phyloP scores from a whole-genome alignment of 805 yeast species.

The Candida glaebosa region DNA sequence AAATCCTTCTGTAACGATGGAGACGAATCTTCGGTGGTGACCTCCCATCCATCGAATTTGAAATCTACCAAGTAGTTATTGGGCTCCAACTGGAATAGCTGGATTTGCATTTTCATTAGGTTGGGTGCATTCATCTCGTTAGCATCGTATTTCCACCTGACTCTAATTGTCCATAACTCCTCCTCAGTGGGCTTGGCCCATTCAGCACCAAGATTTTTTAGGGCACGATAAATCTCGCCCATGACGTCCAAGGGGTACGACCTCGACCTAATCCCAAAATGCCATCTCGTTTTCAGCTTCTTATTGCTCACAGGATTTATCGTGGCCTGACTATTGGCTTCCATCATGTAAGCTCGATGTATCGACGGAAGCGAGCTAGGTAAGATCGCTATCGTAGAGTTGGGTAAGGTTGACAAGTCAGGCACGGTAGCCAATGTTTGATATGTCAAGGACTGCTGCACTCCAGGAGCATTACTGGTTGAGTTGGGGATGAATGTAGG shows the following conservation, averaged over 20 bases:
- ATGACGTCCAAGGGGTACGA: slow-evolving; percentile 96
- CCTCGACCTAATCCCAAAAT: slow-evolving; percentile 93
- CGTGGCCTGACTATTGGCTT: slow-evolving; percentile 22
- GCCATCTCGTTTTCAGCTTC: slow-evolving; percentile 95
- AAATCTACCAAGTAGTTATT: slow-evolving; percentile 95
- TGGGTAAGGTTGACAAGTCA: slow-evolving; percentile 51
- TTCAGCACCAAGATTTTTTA: slow-evolving; percentile 91
- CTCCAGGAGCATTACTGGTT: slow-evolving; percentile 38
- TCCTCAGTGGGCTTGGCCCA: slow-evolving; percentile 96
- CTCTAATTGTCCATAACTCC: slow-evolving; percentile 93
- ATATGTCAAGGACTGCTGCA: slow-evolving; percentile 43
- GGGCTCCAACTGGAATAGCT: slow-evolving; percentile 91
- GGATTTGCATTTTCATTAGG: slow-evolving; percentile 95
- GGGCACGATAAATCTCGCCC: slow-evolving; percentile 96
- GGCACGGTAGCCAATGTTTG: slow-evolving; percentile 47
- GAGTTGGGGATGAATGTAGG: slow-evolving; percentile 33
- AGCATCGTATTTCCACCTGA: slow-evolving; percentile 81
- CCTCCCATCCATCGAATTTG: slow-evolving; percentile 97
- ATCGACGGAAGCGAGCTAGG: slow-evolving; percentile 94
- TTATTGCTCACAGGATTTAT: slow-evolving; percentile 62
- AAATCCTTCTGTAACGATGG: slow-evolving; percentile 33
- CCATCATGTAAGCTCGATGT: slow-evolving; percentile 89
- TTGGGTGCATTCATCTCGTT: slow-evolving; percentile 47
- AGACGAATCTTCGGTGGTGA: slow-evolving; percentile 6
- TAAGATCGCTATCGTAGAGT: slow-evolving; percentile 83